Conservation (phyloP, 2,329 filamentous ascomycete species). For the Aspergillus melleus region DNA sequence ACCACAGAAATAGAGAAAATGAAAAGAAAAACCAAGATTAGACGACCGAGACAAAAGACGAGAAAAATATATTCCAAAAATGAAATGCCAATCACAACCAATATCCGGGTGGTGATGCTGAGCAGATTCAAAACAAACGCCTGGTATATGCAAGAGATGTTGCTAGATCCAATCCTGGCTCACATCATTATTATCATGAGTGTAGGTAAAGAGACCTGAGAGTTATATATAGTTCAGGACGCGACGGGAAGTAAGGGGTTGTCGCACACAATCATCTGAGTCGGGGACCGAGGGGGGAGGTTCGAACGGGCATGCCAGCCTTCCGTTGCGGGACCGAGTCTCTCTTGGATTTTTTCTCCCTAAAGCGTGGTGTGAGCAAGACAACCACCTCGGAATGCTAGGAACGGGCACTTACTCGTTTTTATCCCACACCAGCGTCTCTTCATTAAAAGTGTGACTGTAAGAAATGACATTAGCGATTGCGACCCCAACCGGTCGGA, state of each 20-base stretch:
- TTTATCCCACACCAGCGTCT: constrained; percentile 33
- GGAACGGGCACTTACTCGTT: constrained; percentile 11
- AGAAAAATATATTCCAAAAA: constrained; percentile 25
- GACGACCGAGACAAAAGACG: not conserved
- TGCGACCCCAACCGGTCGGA: not conserved
- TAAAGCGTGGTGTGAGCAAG: not conserved
- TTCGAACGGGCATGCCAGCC: constrained; percentile 10
- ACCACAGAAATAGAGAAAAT: not conserved
- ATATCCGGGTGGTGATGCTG: constrained; percentile 5
- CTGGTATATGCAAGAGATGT: constrained; percentile 11
- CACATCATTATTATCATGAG: constrained; percentile 10
- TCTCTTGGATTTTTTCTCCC: constrained; percentile 6
- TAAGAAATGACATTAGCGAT: constrained; percentile 1
- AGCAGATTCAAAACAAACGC: constrained; percentile 8
- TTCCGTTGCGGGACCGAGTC: constrained; percentile 8
- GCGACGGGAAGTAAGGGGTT: not conserved
- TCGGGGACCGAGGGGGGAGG: constrained; percentile 9
- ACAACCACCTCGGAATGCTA: not conserved
- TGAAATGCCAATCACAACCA: not conserved
- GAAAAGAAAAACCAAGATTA: not conserved
- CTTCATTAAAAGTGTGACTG: constrained; percentile 36
- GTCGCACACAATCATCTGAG: constrained; percentile 3
- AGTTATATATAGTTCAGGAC: not conserved
- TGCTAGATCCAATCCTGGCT: constrained; percentile 2
- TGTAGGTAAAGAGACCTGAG: not conserved